phyloP scores from a whole-genome alignment of 768 basidiomycete genomes.

The Sporobolomyces pararoseus region DNA sequence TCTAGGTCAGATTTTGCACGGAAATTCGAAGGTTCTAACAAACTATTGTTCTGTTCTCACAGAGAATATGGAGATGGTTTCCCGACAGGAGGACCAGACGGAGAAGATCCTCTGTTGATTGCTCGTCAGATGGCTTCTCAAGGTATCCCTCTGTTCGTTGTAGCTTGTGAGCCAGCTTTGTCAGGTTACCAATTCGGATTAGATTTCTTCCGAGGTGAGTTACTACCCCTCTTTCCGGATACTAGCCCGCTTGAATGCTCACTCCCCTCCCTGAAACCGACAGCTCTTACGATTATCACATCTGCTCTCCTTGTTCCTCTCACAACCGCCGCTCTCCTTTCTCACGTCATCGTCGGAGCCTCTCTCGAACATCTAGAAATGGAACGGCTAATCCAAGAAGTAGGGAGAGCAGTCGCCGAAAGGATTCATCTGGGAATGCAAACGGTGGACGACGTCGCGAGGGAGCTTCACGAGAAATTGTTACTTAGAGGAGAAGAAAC shows the following conservation, averaged over 20 bases:
- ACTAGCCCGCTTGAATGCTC: slow-evolving; percentile 31
- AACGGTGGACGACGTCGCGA: slow-evolving; percentile 93
- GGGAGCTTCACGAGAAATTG: slow-evolving; percentile 85
- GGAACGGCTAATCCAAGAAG: slow-evolving; percentile 91
- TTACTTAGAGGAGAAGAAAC: slow-evolving; percentile 90
- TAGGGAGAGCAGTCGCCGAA: slow-evolving; percentile 86
- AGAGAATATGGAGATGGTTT: slow-evolving; percentile 68
- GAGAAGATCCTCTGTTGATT: slow-evolving; percentile 80
- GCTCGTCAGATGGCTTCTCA: slow-evolving; percentile 82
- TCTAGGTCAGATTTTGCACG: too few relatives aligned
- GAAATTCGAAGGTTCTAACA: too few relatives aligned
- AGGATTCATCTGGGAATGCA: slow-evolving; percentile 88
- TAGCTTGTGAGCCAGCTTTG: slow-evolving; percentile 95
- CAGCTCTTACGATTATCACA: slow-evolving; percentile 80
- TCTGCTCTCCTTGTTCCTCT: slow-evolving; percentile 90
- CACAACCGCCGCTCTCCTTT: slow-evolving; percentile 87
- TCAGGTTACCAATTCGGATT: slow-evolving; percentile 67
- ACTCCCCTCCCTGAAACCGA: neutral
- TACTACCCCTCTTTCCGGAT: neutral
- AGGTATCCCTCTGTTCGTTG: slow-evolving; percentile 95
- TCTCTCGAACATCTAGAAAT: slow-evolving; percentile 97
- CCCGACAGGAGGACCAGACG: slow-evolving; percentile 72
- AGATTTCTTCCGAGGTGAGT: slow-evolving; percentile 9
- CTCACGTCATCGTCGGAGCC: slow-evolving; percentile 93
- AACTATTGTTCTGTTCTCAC: too few relatives aligned